Percentiles rank a stretch among this genome's conserved stretches.
Evolutionary conservation across 2,329 filamentous ascomycete species (phyloP).

Genomic region (Trichophyton benhamiae): DNA sequence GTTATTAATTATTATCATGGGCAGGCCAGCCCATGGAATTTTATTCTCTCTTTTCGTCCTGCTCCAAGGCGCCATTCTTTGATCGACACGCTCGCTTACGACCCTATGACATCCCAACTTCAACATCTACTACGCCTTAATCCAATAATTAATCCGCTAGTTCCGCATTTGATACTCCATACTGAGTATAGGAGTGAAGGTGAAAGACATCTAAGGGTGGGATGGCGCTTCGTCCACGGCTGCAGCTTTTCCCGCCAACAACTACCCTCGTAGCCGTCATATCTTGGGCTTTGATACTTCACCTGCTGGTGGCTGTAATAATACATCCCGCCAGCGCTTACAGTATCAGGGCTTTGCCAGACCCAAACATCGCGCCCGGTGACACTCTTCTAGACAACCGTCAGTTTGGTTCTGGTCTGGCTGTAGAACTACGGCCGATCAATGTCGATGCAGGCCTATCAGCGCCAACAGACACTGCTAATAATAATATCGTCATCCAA

Average conservation of each 20-base stretch:
- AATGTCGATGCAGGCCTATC: not conserved
- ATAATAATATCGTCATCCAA: not conserved
- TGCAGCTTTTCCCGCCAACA: not conserved
- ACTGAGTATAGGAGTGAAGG: not conserved
- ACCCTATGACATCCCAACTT: not conserved
- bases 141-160: not conserved
- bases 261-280: not conserved
- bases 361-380: not conserved
- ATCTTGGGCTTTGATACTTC: not conserved
- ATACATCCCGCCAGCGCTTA: not conserved
- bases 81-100: not conserved
- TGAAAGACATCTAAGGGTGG: not conserved
- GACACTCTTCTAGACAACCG: not conserved
- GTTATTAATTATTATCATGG: not conserved
- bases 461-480: not conserved
- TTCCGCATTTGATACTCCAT: not conserved
- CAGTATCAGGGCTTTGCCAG: not conserved
- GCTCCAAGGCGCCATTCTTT: not conserved
- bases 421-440: not conserved
- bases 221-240: not conserved
- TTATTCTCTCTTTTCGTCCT: not conserved
- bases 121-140: not conserved
- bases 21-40: not conserved
- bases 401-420: not conserved
- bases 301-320: not conserved